These are phyloP conservation scores for Beverwykella pulmonaria DNA, from an alignment of 495 filamentous ascomycete genomes.

Conservation along the genomic window DNA sequence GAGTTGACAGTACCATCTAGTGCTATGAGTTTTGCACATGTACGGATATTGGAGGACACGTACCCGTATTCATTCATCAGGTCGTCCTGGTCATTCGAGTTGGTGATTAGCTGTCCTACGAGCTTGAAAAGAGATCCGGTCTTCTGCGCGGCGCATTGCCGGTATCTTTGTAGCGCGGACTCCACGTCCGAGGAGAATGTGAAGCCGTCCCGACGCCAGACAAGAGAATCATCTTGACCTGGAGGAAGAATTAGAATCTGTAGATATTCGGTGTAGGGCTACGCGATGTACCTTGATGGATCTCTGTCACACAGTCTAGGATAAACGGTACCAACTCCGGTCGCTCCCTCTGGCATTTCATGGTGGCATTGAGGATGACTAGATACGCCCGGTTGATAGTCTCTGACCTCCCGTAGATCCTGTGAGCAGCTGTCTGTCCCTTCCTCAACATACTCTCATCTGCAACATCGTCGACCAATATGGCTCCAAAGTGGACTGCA, in stretches of 20 bases:
- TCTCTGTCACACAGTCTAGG: slow-evolving; percentile 40
- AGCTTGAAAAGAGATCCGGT: slow-evolving; percentile 27
- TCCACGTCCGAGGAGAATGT: slow-evolving; percentile 21
- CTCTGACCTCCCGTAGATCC: slow-evolving; percentile 42
- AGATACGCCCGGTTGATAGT: slow-evolving; percentile 45
- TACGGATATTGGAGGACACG: background rate
- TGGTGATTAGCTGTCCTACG: slow-evolving; percentile 19
- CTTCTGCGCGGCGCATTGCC: slow-evolving; percentile 11
- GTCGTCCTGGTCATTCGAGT: slow-evolving; percentile 8
- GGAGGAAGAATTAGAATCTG: background rate
- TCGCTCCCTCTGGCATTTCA: slow-evolving; percentile 25
- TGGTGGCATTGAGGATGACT: slow-evolving; percentile 39
- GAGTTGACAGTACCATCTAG: slow-evolving; percentile 43
- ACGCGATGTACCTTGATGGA: slow-evolving; percentile 37
- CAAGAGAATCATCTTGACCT: slow-evolving; percentile 44
- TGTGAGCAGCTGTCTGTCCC: slow-evolving; percentile 42
- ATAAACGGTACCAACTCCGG: slow-evolving; percentile 38
- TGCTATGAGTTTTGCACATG: background rate
- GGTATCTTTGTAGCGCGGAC: slow-evolving; percentile 18
- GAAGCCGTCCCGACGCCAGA: slow-evolving; percentile 46
- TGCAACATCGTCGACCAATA: slow-evolving; percentile 47
- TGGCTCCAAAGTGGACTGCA: slow-evolving; percentile 44
- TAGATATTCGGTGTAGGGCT: background rate
- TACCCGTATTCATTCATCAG: slow-evolving; percentile 25
- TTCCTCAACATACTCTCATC: slow-evolving; percentile 45